Conservation (phyloP, 2,329 filamentous ascomycete genomes). For the Domatiomyces catenatus region DNA sequence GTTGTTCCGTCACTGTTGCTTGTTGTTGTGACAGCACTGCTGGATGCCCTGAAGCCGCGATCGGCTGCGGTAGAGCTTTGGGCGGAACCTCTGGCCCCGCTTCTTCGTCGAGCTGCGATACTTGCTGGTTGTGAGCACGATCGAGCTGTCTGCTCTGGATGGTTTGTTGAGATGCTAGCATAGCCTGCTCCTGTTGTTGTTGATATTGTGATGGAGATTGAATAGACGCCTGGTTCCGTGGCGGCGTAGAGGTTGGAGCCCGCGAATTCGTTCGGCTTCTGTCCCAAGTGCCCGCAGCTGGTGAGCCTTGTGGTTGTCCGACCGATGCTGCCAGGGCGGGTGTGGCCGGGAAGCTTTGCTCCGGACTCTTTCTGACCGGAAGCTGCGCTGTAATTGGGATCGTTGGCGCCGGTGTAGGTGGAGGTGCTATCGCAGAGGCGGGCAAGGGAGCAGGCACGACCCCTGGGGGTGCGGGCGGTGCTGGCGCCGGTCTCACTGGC, state of each 20-base stretch:
- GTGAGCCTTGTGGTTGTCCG: constrained; percentile 38
- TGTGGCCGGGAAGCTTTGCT: background rate
- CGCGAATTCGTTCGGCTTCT: constrained; percentile 52
- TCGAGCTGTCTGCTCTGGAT: constrained; percentile 54
- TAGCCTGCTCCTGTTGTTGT: constrained; percentile 71
- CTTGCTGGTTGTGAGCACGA: constrained; percentile 59
- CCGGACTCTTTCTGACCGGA: background rate
- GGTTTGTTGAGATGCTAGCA: constrained; percentile 63
- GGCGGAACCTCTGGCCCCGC: constrained; percentile 34
- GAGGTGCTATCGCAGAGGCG: constrained; percentile 1
- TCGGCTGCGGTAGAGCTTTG: constrained; percentile 14
- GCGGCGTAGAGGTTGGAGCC: constrained; percentile 4
- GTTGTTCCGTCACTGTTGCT: constrained; percentile 23
- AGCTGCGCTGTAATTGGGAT: background rate
- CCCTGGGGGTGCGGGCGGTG: constrained; percentile 16
- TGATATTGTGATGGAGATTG: constrained; percentile 31
- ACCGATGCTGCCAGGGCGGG: background rate
- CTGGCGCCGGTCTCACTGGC: constrained; percentile 27
- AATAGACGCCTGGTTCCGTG: constrained; percentile 14
- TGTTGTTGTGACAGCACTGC: constrained; percentile 21
- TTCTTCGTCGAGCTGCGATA: constrained; percentile 33
- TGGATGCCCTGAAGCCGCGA: constrained; percentile 18
- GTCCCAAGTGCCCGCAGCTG: constrained; percentile 52
- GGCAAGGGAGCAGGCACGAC: constrained; percentile 3
- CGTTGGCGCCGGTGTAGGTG: background rate